phyloP scores from a whole-genome alignment of 257 asterid species.

The Forsythia viridissima region DNA sequence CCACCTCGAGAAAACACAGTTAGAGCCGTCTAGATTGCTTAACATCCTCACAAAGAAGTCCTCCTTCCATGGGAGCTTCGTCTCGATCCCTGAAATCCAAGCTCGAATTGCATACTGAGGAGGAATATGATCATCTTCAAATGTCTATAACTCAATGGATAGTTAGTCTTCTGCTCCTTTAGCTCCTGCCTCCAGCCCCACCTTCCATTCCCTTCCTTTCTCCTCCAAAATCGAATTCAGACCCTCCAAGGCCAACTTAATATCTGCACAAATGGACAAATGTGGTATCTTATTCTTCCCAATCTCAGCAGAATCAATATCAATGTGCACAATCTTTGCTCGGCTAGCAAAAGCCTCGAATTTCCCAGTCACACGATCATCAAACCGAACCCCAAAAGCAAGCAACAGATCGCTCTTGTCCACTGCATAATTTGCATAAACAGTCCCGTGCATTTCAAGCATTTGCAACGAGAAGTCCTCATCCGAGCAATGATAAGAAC shows the following conservation, averaged over 20 bases:
- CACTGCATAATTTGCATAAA: slow-evolving; percentile 26
- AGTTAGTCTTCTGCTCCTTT: slow-evolving; percentile 16
- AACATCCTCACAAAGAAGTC: slow-evolving; percentile 64
- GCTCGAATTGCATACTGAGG: slow-evolving; percentile 42
- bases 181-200: slow-evolving; percentile 24
- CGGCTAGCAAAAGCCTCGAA: slow-evolving; percentile 21
- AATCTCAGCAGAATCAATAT: slow-evolving; percentile 22
- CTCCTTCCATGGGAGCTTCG: slow-evolving; percentile 70
- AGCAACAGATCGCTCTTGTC: slow-evolving; percentile 27
- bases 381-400: slow-evolving; percentile 24
- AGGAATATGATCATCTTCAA: slow-evolving; percentile 21
- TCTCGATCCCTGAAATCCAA: slow-evolving; percentile 88
- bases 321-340: slow-evolving; percentile 30
- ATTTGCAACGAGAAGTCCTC: slow-evolving; percentile 31
- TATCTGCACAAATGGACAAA: slow-evolving; percentile 20
- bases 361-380: slow-evolving; percentile 23
- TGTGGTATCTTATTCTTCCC: slow-evolving; percentile 24
- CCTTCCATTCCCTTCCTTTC: background rate
- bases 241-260: slow-evolving; percentile 22
- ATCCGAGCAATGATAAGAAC: slow-evolving; percentile 26
- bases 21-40: too few relatives aligned
- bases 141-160: slow-evolving; percentile 14
- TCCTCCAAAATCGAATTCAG: slow-evolving; percentile 10
- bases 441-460: slow-evolving; percentile 31
- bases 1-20: too few relatives aligned